Evolutionary conservation across 208 protist genomes (phyloP), one percentile per base, ranked within the genome.

Genomic region (Wallacemonas sp.): DNA sequence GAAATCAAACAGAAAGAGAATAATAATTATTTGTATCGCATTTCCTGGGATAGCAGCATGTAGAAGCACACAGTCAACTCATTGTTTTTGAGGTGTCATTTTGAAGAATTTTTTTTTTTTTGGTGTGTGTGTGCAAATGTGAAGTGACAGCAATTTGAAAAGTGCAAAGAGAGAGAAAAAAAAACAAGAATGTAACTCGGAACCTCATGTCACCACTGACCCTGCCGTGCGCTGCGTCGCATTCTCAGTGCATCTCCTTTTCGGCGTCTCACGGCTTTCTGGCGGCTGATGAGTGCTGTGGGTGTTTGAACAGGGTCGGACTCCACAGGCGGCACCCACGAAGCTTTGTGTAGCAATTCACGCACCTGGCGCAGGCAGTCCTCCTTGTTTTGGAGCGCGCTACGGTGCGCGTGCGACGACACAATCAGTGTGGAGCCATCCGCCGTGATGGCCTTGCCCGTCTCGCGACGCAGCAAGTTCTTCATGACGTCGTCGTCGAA

Each of bases 371-470:
- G 36, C 26, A 94, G 28, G 58, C 84, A 91, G 1, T 58, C 82
- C 60, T 90, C 82, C 47, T 86, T 88, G 74, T 95, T 95, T 49
- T 93, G 79, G 42, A 86, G 70, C 21, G 73, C 84, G 53, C 82
- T 91, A 33, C 90, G 86, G 59, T 91, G 82, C 27, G 85, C 82
- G 56, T 95, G 86, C 34, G 75, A 88, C 47, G 77, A 72, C 28
- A 91, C 75, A 30, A 93, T 67, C 34, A 95, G 54, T 22, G 76
- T 70, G 17, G 72, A 38, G n/a, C 70, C 76, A 42, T 89, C 88
- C 4, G 72, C 17, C 1, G 84, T 90, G 38, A 88, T 62, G 0
- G 67, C 34, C 26, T 69, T 72, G n/a, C 75, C 77, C 1, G 45
- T 41, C 44, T 89, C 77, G 46, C 84, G 74, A 8, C 64, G 45